These are phyloP conservation scores for Penicillium crustosum DNA, from an alignment of 2,329 filamentous ascomycete species.

Conservation along the genomic window DNA sequence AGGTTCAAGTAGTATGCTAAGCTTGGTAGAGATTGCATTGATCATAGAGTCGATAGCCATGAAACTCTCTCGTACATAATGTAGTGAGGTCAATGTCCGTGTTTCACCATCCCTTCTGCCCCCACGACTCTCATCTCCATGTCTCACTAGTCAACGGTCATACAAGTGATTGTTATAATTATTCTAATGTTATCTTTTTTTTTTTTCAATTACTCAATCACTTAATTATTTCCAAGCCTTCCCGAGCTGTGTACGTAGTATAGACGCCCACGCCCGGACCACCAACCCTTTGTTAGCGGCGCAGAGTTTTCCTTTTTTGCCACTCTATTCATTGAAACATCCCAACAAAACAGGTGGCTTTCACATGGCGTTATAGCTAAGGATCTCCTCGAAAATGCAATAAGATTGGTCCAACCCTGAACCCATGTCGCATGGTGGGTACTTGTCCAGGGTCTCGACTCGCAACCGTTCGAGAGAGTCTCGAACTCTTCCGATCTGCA, in stretches of 20 bases:
- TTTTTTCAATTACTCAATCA: no score
- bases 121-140: constrained; percentile 18
- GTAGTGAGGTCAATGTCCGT: not conserved
- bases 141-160: constrained; percentile 12
- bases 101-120: constrained; percentile 18
- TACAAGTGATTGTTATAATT: not conserved
- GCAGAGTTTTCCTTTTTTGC: constrained; percentile 21
- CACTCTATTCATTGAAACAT: constrained; percentile 8
- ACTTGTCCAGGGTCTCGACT: constrained; percentile 11
- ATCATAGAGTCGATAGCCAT: not conserved
- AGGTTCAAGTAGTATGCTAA: not conserved
- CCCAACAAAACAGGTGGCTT: constrained; percentile 12
- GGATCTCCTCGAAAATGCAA: not conserved
- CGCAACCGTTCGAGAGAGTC: constrained; percentile 10
- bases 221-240: not conserved
- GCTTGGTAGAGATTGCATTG: not conserved
- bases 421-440: not conserved
- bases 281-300: constrained; percentile 15
- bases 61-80: not conserved
- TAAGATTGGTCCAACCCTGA: not conserved
- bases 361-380: constrained; percentile 1
- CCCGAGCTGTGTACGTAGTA: not conserved
- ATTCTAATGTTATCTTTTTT: not conserved
- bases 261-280: constrained; percentile 15
- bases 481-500: constrained; percentile 9